Evolutionary conservation across 129 eudicot genomes (phyloP), one percentile per base, ranked within the genome.

Genomic region (Flaveria ramosissima): DNA sequence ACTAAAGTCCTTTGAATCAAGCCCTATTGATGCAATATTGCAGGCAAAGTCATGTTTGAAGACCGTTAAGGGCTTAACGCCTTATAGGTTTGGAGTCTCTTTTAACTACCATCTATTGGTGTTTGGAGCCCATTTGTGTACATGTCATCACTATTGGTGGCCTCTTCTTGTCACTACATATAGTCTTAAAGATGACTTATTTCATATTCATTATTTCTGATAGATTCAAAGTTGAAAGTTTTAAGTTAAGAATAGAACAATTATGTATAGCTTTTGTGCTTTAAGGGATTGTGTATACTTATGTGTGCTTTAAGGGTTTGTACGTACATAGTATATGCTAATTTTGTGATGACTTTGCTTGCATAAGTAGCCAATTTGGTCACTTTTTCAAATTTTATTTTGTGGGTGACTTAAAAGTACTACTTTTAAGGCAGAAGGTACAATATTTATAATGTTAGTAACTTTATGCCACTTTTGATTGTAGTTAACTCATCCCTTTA

Each of bases 311-410:
- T 48, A 48, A 13, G 1, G 5, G 14, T 12, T 19, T 56, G 62
- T 56, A 17, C 30, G 14, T 23, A 23, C 32, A 21, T 24, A 26
- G 26, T 4, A 30, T 30, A 62, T 62, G 43, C 43, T 14, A 63
- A 6, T 27, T 30, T 63, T 32, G 46, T 63, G 20, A 63, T 63
- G 21, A 6, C 45, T 14, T 63, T 63, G 69, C 69, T 63, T 63
- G 46, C 45, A 27, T 63, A 63, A 62, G 46, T 24, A 43, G 71
- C 60, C 46, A 74, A 60, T 74, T 74, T 74, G 46, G 26, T 73
- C 1, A 4, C 46, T 16, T 50, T 63, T 30, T 32, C 21, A 63
- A 13, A 20, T 57, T 57, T 55, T 20, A 21, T 46, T 16, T 75
- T 61, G 45, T 24, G 71, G 78, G 71, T 24, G 66, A 30, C 52